phyloP scores from a whole-genome alignment of 768 basidiomycete genomes.

The Clitopilus hobsonii region DNA sequence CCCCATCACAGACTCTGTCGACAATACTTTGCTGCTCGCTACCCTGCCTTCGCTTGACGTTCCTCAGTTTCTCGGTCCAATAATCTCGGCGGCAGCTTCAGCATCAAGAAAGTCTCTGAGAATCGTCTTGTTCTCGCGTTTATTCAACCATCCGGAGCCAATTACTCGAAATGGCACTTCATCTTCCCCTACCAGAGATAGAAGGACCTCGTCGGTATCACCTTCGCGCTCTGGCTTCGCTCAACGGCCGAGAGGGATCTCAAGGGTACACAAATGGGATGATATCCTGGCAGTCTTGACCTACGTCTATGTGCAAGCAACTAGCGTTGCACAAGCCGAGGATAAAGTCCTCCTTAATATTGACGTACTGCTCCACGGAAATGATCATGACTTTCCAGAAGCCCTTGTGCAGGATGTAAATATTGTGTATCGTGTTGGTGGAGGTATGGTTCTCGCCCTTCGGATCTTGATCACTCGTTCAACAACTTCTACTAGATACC shows the following conservation, averaged over 20 bases:
- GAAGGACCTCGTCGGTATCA: conserved; percentile 10
- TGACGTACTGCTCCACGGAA: conserved; percentile 69
- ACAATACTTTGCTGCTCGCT: conserved; percentile 43
- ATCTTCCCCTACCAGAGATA: conserved; percentile 5
- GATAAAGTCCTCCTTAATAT: conserved; percentile 73
- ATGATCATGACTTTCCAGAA: conserved; percentile 39
- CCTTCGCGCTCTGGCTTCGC: conserved; percentile 9
- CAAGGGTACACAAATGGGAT: conserved; percentile 51
- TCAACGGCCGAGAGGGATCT: conserved; percentile 17
- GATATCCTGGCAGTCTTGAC: conserved; percentile 74
- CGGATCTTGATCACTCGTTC: not conserved
- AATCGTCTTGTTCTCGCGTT: conserved; percentile 60
- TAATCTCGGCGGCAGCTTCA: conserved; percentile 46
- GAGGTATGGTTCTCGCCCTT: conserved; percentile 28
- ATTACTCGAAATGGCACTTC: conserved; percentile 5
- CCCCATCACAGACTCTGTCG: conserved; percentile 1
- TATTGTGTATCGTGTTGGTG: conserved; percentile 44
- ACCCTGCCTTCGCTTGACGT: conserved; percentile 43
- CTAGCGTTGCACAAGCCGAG: conserved; percentile 61
- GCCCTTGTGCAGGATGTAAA: conserved; percentile 38
- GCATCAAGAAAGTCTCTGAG: conserved; percentile 46
- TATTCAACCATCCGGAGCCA: conserved; percentile 39
- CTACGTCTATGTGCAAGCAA: conserved; percentile 83
- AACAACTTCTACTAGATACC: conserved; percentile 26
- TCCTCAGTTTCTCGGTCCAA: conserved; percentile 52